A percentile compares a stretch with the other conserved stretches of the same genome.
phyloP scores from a whole-genome alignment of 768 basidiomycete genomes.

The Boletus subparvulus region DNA sequence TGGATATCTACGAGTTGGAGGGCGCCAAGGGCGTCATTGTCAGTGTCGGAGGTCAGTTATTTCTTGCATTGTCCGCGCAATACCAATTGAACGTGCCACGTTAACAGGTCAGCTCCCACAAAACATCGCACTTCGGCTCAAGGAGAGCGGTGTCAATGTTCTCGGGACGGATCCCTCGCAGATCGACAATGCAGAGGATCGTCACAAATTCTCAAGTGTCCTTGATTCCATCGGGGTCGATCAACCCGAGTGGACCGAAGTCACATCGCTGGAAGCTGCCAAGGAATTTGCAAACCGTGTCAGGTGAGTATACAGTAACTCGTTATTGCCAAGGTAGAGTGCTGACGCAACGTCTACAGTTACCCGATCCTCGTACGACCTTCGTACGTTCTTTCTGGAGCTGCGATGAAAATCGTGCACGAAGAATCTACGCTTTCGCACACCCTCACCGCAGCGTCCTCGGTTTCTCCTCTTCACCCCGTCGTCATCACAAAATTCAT shows the following conservation, averaged over 20 bases:
- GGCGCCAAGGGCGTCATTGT: constrained; percentile 91
- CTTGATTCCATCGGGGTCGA: constrained; percentile 94
- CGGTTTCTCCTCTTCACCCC: constrained; percentile 94
- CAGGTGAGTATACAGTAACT: constrained; percentile 36
- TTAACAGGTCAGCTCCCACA: constrained; percentile 90
- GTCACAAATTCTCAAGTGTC: constrained; percentile 98
- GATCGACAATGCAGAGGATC: constrained; percentile 97
- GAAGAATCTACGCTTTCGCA: constrained; percentile 88
- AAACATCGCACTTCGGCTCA: constrained; percentile 96
- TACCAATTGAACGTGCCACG: not conserved
- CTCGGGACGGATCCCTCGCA: constrained; percentile 93
- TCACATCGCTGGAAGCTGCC: constrained; percentile 82
- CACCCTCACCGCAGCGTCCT: constrained; percentile 94
- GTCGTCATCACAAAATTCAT: constrained; percentile 99
- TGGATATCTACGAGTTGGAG: constrained; percentile 99
- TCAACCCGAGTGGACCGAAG: constrained; percentile 96
- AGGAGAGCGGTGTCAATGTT: constrained; percentile 86
- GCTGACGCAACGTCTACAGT: constrained; percentile 38
- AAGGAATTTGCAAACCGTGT: constrained; percentile 89
- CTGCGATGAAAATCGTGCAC: constrained; percentile 98
- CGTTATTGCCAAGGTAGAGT: not conserved
- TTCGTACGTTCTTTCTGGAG: constrained; percentile 97
- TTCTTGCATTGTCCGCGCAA: not conserved
- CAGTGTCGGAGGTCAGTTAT: constrained; percentile 83
- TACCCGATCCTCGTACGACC: constrained; percentile 98